These are phyloP conservation scores for Ophiosphaerella korrae DNA, from an alignment of 2,329 filamentous ascomycete genomes.

Conservation along the genomic window DNA sequence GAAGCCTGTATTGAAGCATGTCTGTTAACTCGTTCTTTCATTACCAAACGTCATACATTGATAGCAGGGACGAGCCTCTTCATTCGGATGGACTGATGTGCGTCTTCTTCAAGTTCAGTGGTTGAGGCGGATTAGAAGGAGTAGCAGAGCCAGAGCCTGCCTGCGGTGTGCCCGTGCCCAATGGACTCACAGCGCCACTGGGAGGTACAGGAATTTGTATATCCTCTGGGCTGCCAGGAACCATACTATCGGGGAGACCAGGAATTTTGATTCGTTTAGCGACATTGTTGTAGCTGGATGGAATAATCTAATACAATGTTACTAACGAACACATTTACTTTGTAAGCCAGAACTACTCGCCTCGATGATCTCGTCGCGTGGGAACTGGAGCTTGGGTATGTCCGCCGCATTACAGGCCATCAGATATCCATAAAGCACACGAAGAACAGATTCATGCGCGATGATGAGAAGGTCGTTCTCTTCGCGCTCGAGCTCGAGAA, in stretches of 20 bases:
- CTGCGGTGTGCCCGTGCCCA: conserved; percentile 48
- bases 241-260: conserved; percentile 65
- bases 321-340: conserved; percentile 1
- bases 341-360: conserved; percentile 47
- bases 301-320: conserved; percentile 70
- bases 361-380: conserved; percentile 96
- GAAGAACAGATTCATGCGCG: conserved; percentile 95
- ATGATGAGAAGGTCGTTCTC: conserved; percentile 98
- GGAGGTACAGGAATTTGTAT: conserved; percentile 77
- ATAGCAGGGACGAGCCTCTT: conserved; percentile 16
- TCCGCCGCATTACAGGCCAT: conserved; percentile 98
- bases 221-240: conserved; percentile 80
- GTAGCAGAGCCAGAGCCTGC: conserved; percentile 34
- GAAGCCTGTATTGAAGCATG: conserved; percentile 20
- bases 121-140: conserved; percentile 25
- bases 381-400: conserved; percentile 91
- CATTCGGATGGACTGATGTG: conserved; percentile 40
- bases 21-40: conserved; percentile 27
- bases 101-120: conserved; percentile 32
- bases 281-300: conserved; percentile 95
- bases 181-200: conserved; percentile 54
- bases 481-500: conserved; percentile 94
- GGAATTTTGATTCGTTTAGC: conserved; percentile 89
- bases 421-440: conserved; percentile 94
- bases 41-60: conserved; percentile 28